Percentiles rank a stretch among this genome's conserved stretches.
Evolutionary conservation across 2,329 filamentous ascomycete species (phyloP).

Genomic region (Monascus ruber): DNA sequence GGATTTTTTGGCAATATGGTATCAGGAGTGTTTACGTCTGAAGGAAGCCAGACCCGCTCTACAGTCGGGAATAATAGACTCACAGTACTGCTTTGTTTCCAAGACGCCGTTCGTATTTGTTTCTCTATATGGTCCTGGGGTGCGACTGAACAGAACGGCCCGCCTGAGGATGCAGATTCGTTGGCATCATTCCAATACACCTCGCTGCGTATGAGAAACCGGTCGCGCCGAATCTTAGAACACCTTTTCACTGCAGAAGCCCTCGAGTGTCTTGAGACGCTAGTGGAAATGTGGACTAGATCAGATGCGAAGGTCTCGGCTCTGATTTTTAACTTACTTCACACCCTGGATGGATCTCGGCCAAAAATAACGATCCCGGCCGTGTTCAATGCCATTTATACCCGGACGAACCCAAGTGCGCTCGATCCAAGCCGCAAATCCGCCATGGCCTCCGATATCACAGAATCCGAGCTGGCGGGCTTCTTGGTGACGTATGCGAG

Average conservation of each 20-base stretch:
- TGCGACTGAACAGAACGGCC: slow-evolving; percentile 38
- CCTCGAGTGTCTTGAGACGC: slow-evolving; percentile 83
- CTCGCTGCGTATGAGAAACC: slow-evolving; percentile 79
- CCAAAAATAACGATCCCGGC: slow-evolving; percentile 88
- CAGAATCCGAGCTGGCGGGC: slow-evolving; percentile 70
- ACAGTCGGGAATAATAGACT: slow-evolving; percentile 85
- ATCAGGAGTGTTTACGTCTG: slow-evolving; percentile 75
- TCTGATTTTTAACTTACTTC: slow-evolving; percentile 73
- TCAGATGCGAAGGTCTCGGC: slow-evolving; percentile 41
- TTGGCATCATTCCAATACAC: slow-evolving; percentile 81
- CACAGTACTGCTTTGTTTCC: slow-evolving; percentile 90
- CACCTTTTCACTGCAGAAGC: slow-evolving; percentile 88
- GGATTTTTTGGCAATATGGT: slow-evolving; percentile 93
- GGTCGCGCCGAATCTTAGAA: slow-evolving; percentile 76
- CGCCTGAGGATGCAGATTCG: slow-evolving; percentile 52
- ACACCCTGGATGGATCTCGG: slow-evolving; percentile 80
- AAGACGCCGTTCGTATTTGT: slow-evolving; percentile 86
- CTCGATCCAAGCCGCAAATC: slow-evolving; percentile 73
- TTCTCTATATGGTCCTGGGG: slow-evolving; percentile 94
- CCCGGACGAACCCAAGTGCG: slow-evolving; percentile 72
- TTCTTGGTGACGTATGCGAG: slow-evolving; percentile 85
- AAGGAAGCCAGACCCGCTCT: slow-evolving; percentile 63
- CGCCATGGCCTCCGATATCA: slow-evolving; percentile 73
- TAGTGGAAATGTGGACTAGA: slow-evolving; percentile 71
- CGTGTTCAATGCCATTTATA: slow-evolving; percentile 93